Evolutionary conservation across 768 basidiomycete species (phyloP), one percentile per base, ranked within the genome.

Genomic region (Pisolithus albus): DNA sequence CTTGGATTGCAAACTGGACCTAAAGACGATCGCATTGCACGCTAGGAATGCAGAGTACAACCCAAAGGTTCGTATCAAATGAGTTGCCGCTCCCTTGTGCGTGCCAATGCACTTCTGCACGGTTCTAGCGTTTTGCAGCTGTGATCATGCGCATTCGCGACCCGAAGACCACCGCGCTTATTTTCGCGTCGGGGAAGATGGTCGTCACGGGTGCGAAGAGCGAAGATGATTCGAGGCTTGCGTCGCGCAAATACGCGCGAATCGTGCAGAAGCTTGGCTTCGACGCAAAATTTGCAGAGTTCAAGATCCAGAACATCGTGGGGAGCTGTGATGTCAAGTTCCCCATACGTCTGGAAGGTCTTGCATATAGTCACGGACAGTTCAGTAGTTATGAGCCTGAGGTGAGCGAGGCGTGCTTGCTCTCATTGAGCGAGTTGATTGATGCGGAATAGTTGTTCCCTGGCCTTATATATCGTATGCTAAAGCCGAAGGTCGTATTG

Each of bases 111-210:
- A 74, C 74, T 76, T 44, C 72, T 75, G 74, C 72, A 74, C 77
- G 72, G 18, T 36, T 32, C 75, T 71, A 99, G 96, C 96, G 96
- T 86, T 99, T 99, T 77, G 96, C 95, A 61, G 96, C 96, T 54
- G 96, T 98, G 60, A 98, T 99, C 74, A 99, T 99, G 96, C 92
- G 96, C 71, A 98, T 99, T 65, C 93, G 96, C 60, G 96, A 98
- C 62, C 96, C 96, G 47, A 99, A 99, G 79, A 99, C 96, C 53
- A 99, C 96, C 47, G 96, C 95, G 21, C 83, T 99, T 60, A 98
- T 99, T 71, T 99, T 99, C 70, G 96, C 96, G 32, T 95, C 92
- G 52, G 96, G 96, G 66, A 99, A 98, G 82, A 98, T 99, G 91
- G 96, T 99, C 69, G 95, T 98, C 52, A 98, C 96, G 38, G 96